phyloP scores from a whole-genome alignment of 805 yeast genomes.

The Priceomyces medius region DNA sequence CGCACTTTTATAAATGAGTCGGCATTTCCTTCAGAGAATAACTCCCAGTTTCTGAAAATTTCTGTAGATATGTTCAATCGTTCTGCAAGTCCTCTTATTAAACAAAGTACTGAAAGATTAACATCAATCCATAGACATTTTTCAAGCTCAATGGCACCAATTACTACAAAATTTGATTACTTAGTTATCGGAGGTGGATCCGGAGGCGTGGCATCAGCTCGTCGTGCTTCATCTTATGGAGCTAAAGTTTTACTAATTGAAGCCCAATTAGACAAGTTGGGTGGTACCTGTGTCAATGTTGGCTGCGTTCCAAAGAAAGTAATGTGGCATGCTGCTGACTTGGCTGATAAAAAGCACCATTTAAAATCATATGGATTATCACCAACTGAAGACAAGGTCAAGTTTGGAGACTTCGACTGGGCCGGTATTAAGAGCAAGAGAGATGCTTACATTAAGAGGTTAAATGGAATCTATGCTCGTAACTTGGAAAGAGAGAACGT shows the following conservation, averaged over 20 bases:
- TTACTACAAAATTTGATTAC: constrained; percentile 71
- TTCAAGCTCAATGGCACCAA: constrained; percentile 52
- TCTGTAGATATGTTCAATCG: constrained; percentile 10
- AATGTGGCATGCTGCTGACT: constrained; percentile 96
- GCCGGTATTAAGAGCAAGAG: constrained; percentile 75
- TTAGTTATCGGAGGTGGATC: constrained; percentile 98
- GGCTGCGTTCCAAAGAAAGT: constrained; percentile 99
- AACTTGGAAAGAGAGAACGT: constrained; percentile 88
- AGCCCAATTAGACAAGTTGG: constrained; percentile 63
- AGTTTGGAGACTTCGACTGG: constrained; percentile 72
- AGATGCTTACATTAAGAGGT: constrained; percentile 83
- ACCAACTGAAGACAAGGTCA: constrained; percentile 50
- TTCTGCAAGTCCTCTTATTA: constrained; percentile 10
- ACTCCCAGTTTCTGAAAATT: neutral
- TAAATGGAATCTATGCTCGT: constrained; percentile 90
- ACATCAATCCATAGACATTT: constrained; percentile 30
- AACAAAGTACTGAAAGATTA: constrained; percentile 20
- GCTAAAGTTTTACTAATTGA: constrained; percentile 85
- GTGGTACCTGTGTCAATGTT: constrained; percentile 98
- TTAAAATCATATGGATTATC: constrained; percentile 83
- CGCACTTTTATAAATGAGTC: neutral
- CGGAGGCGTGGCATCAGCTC: constrained; percentile 98
- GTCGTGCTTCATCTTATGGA: constrained; percentile 94
- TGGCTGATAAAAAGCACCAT: constrained; percentile 71
- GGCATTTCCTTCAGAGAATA: neutral